Evolutionary conservation across 73 alveolate genomes (phyloP).

Genomic region (Tetrahymena thermophila): DNA sequence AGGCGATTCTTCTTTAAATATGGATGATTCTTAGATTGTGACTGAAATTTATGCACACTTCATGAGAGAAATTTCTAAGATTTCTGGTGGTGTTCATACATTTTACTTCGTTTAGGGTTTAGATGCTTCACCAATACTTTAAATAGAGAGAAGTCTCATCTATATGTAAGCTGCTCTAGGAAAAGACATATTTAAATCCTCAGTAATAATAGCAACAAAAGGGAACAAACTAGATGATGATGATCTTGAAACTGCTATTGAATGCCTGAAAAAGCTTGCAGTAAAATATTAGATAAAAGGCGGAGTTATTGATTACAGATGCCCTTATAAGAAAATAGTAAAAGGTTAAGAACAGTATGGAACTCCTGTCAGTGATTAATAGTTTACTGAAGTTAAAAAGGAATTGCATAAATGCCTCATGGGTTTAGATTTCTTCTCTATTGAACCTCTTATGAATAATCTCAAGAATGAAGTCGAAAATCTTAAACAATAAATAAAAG

Average conservation of each 20-base stretch:
- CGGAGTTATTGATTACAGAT: neutral
- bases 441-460: neutral
- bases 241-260: neutral
- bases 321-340: neutral
- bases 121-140: neutral
- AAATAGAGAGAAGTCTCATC: neutral
- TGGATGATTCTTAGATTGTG: neutral
- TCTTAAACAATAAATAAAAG: neutral
- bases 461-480: neutral
- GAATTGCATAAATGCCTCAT: neutral
- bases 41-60: neutral
- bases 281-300: neutral
- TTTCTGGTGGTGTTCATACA: neutral
- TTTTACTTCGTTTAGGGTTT: neutral
- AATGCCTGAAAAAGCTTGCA: neutral
- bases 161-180: neutral
- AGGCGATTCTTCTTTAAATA: neutral
- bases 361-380: neutral
- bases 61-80: neutral
- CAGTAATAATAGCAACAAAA: neutral
- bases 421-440: neutral
- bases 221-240: neutral
- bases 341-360: neutral
- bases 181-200: neutral
- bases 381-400: too few relatives aligned